These are phyloP conservation scores for Phaeotremella skinneri DNA, from an alignment of 768 basidiomycete genomes.

Conservation along the genomic window DNA sequence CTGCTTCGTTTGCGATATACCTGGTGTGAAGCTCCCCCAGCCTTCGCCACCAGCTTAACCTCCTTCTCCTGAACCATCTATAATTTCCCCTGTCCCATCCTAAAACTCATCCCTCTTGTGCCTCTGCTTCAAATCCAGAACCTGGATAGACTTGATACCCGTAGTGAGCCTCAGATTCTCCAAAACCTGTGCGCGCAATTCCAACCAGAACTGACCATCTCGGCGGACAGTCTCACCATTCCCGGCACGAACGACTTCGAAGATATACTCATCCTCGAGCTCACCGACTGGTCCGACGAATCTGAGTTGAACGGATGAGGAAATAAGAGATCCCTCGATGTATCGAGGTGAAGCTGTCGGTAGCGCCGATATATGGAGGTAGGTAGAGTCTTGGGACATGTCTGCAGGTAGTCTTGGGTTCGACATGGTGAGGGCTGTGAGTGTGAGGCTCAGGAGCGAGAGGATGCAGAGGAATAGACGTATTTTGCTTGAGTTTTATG, in stretches of 20 bases:
- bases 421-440: neutral
- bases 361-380: constrained; percentile 37
- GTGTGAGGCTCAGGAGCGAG: neutral
- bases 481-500: neutral
- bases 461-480: neutral
- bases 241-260: constrained; percentile 19
- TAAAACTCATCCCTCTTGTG: constrained; percentile 36
- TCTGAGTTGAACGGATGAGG: constrained; percentile 5
- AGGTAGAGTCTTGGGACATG: constrained; percentile 28
- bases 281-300: constrained; percentile 43
- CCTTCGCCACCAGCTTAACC: no score
- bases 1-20: no score
- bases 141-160: constrained; percentile 33
- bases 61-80: no score
- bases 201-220: constrained; percentile 4
- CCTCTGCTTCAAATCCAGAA: constrained; percentile 35
- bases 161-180: constrained; percentile 19
- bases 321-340: neutral
- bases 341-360: constrained; percentile 8
- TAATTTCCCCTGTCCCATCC: no score
- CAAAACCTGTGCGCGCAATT: constrained; percentile 5
- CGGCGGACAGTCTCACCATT: constrained; percentile 20
- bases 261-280: constrained; percentile 39
- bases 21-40: no score
- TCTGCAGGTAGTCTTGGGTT: constrained; percentile 31